A percentile compares a stretch with the other conserved stretches of the same genome.
These are phyloP conservation scores for Erysimum cheiranthoides DNA, from an alignment of 345 rosid species.

Conservation along the genomic window DNA sequence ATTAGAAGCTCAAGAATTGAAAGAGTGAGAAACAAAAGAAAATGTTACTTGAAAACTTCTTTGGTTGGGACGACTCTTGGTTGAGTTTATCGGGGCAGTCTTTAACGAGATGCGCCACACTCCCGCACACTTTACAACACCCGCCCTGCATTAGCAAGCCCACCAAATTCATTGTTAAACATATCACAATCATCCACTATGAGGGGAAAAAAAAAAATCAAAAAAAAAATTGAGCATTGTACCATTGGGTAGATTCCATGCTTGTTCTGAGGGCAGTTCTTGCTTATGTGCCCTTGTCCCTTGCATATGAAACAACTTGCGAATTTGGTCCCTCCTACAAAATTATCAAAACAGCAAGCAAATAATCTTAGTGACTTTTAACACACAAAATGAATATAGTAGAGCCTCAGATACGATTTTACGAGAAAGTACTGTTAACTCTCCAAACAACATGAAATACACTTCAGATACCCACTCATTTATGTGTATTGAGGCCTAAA, in stretches of 20 bases:
- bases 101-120: slow-evolving; percentile 89
- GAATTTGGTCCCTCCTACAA: slow-evolving; percentile 81
- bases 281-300: slow-evolving; percentile 84
- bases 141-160: slow-evolving; percentile 67
- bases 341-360: slow-evolving; percentile 20
- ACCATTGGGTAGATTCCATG: slow-evolving; percentile 98
- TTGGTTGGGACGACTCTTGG: slow-evolving; percentile 38
- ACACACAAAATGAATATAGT: slow-evolving; percentile 2
- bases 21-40: slow-evolving; percentile 5
- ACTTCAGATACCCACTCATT: background rate
- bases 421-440: background rate
- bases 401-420: background rate
- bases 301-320: slow-evolving; percentile 94
- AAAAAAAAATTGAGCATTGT: slow-evolving; percentile 29
- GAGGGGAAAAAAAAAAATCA: background rate
- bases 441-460: slow-evolving; percentile 12
- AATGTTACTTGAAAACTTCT: slow-evolving; percentile 49
- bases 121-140: slow-evolving; percentile 88
- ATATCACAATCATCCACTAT: background rate
- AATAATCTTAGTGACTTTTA: background rate
- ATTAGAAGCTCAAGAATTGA: slow-evolving; percentile 11
- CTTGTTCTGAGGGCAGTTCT: slow-evolving; percentile 81
- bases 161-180: background rate
- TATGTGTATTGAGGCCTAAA: no score
- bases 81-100: slow-evolving; percentile 84